phyloP scores from a whole-genome alignment of 1,139 yeast genomes.

The Candida tunisiensis region DNA sequence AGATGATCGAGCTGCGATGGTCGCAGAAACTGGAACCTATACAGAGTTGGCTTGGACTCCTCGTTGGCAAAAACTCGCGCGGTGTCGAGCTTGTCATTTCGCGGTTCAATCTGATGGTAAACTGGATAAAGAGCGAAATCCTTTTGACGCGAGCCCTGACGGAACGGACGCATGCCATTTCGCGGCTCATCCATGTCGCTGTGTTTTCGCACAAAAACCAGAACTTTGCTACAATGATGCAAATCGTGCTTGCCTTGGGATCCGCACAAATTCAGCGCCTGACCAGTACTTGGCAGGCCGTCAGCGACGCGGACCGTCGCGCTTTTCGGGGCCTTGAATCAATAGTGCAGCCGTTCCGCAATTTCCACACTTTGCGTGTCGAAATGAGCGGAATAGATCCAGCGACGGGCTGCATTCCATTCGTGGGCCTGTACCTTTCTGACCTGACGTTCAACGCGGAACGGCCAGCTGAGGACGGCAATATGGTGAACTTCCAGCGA shows the following conservation, averaged over 20 bases:
- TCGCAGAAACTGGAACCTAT: slow-evolving; percentile 45
- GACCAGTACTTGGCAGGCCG: slow-evolving; percentile 56
- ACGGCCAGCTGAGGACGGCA: slow-evolving; percentile 19
- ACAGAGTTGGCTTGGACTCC: slow-evolving; percentile 74
- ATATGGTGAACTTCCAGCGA: slow-evolving; percentile 44
- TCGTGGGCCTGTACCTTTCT: slow-evolving; percentile 69
- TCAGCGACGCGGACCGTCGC: slow-evolving; percentile 29
- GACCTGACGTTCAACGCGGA: slow-evolving; percentile 75
- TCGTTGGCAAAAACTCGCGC: slow-evolving; percentile 39
- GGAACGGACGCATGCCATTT: slow-evolving; percentile 50
- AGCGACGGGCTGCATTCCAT: slow-evolving; percentile 66
- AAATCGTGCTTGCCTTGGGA: slow-evolving; percentile 69
- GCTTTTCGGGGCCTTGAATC: slow-evolving; percentile 27
- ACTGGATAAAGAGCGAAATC: slow-evolving; percentile 87
- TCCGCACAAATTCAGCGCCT: slow-evolving; percentile 45
- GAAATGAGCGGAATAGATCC: slow-evolving; percentile 48
- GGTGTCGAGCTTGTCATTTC: slow-evolving; percentile 80
- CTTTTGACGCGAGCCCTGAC: slow-evolving; percentile 42
- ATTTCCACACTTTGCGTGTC: slow-evolving; percentile 46
- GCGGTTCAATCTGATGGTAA: slow-evolving; percentile 69
- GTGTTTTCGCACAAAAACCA: slow-evolving; percentile 45
- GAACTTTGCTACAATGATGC: slow-evolving; percentile 78
- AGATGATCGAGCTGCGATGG: slow-evolving; percentile 66
- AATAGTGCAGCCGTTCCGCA: slow-evolving; percentile 41
- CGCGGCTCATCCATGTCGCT: slow-evolving; percentile 76